Evolutionary conservation across 2,329 filamentous ascomycete genomes (phyloP), one percentile per base, ranked within the genome.

Genomic region (Penicillium sp.): DNA sequence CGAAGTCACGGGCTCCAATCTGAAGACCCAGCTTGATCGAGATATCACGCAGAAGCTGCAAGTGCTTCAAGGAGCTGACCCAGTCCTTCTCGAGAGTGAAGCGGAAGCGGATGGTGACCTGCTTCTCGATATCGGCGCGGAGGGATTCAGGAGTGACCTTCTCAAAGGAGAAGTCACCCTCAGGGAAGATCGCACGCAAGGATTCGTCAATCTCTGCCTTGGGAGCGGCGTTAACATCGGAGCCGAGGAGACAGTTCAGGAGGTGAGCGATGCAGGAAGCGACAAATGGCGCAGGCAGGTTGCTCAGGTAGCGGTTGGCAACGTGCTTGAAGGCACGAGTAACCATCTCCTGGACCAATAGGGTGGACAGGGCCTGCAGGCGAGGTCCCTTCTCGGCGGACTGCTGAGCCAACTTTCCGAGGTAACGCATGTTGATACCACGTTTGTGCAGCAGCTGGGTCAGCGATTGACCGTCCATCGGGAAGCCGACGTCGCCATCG

Each of bases 291-390:
- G 87, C 79, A 18, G 93, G 89, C 16, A 96, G 73, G 55, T 87
- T 82, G 56, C 87, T 85, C 54, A 99, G 77, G 68, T 95, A 88
- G 60, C 80, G 80, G 68, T 89, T 85, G 49, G 87, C 81, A 55
- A 93, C 78, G 72, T 99, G 92, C 80, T 99, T 99, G 80, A 97
- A 96, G 4, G 88, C 84, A 75, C 93, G 84, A n/a, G 88, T 81
- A 57, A 97, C 81, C 87, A 97, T 97, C 71, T 99, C 93, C 67
- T 95, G 92, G 35, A 89, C 72, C 53, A 87, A 81, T 31, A 99
- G 81, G 49, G 84, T 81, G 56, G 82, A 84, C 61, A 99, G 77
- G 54, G 90, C 90, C 60, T 84, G 77, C 19, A 97, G 78, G 54
- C 89, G 85, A 46, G 82, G 78, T 48, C 86, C 86, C 60, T 83